phyloP scores from a whole-genome alignment of 1,284 basidiomycete species.

The Wolfiporia cocos region DNA sequence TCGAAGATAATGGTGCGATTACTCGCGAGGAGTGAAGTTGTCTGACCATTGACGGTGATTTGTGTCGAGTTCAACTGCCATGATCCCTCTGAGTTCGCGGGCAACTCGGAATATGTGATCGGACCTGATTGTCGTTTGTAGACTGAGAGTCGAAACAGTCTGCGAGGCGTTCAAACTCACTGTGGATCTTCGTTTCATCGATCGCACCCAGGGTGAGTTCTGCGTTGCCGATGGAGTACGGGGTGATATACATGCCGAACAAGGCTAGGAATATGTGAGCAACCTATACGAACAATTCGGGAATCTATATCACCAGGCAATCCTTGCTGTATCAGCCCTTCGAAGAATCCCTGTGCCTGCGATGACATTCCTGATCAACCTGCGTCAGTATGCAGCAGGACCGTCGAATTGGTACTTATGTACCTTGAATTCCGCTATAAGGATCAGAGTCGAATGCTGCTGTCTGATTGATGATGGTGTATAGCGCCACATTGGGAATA shows the following conservation, averaged over 20 bases:
- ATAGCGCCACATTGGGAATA: conserved; percentile 32
- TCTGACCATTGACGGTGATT: conserved; percentile 47
- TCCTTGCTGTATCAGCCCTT: conserved; percentile 37
- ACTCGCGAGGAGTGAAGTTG: conserved; percentile 34
- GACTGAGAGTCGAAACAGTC: neutral
- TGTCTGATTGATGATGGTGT: conserved; percentile 46
- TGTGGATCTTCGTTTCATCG: conserved; percentile 42
- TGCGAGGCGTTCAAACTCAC: conserved; percentile 22
- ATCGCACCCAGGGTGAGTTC: conserved; percentile 50
- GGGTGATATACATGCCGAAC: conserved; percentile 48
- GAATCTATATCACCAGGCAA: conserved; percentile 44
- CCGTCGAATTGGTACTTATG: neutral
- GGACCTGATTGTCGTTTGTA: neutral
- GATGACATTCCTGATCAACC: conserved; percentile 37
- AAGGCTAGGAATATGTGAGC: conserved; percentile 28
- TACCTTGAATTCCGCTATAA: conserved; percentile 49
- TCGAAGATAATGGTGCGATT: conserved; percentile 46
- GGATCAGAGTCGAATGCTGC: conserved; percentile 43
- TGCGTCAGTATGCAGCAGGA: neutral
- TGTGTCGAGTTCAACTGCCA: conserved; percentile 44
- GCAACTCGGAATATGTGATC: neutral
- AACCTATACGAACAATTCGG: neutral
- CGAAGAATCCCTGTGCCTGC: conserved; percentile 42
- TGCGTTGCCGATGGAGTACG: conserved; percentile 40
- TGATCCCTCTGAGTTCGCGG: conserved; percentile 22